These are phyloP conservation scores for Echinochloa phyllopogon DNA, from an alignment of 176 grass and related monocot genomes.

Conservation along the genomic window DNA sequence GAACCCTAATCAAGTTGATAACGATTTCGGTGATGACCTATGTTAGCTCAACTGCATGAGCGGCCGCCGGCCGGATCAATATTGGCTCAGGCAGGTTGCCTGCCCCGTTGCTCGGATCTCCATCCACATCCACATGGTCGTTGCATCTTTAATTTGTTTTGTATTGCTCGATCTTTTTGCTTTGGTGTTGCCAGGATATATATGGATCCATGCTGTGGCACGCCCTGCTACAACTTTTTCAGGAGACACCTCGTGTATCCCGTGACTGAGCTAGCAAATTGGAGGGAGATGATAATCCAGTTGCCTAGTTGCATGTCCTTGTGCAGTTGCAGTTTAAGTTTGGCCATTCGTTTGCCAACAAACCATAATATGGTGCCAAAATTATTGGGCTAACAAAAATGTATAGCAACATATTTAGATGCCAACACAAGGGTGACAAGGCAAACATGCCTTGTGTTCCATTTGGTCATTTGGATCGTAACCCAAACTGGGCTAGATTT, in stretches of 20 bases:
- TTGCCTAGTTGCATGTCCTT: not conserved
- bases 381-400: no score
- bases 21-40: no score
- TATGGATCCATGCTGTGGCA: no score
- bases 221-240: not conserved
- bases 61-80: not conserved
- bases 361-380: no score
- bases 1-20: no score
- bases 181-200: not conserved
- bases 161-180: no score
- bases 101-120: not conserved
- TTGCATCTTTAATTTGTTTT: not conserved
- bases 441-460: no score
- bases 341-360: not conserved
- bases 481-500: not conserved
- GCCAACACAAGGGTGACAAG: no score
- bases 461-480: not conserved
- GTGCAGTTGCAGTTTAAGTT: not conserved
- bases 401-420: no score
- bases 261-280: not conserved
- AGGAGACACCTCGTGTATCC: not conserved
- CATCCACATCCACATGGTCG: not conserved
- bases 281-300: not conserved
- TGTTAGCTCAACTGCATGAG: conserved; percentile 22
- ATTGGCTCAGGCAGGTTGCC: not conserved